Evolutionary conservation across 306 rosid species (phyloP).

Genomic region (Purshia tridentata): DNA sequence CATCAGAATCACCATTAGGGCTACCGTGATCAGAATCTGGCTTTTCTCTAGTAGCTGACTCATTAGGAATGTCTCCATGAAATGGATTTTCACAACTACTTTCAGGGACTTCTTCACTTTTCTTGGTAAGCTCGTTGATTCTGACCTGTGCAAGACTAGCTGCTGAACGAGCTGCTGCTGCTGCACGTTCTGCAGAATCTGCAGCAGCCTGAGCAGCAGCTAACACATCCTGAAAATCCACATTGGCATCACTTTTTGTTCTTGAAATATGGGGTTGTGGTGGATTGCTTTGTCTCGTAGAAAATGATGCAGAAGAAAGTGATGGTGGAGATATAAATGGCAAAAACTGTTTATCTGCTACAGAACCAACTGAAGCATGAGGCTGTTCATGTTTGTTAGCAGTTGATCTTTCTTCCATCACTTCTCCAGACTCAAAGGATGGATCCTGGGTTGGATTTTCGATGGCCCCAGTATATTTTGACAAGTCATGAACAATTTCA

Average conservation of each 20-base stretch:
- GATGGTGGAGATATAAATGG: slow-evolving; percentile 81
- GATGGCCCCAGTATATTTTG: slow-evolving; percentile 33
- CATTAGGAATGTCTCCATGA: slow-evolving; percentile 32
- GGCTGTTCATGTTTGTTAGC: slow-evolving; percentile 42
- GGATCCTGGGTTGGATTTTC: slow-evolving; percentile 33
- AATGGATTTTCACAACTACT: slow-evolving; percentile 61
- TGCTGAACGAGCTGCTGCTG: slow-evolving; percentile 86
- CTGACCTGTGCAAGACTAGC: slow-evolving; percentile 84
- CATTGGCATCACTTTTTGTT: slow-evolving; percentile 41
- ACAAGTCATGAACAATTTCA: slow-evolving; percentile 37
- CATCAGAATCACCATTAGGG: slow-evolving; percentile 28
- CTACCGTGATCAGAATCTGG: slow-evolving; percentile 29
- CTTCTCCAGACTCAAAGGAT: slow-evolving; percentile 25
- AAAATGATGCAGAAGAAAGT: slow-evolving; percentile 45
- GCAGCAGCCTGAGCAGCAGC: slow-evolving; percentile 97
- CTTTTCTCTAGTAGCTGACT: slow-evolving; percentile 31
- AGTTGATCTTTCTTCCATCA: slow-evolving; percentile 31
- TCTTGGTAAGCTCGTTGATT: slow-evolving; percentile 64
- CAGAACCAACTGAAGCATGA: slow-evolving; percentile 44
- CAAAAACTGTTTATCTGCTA: slow-evolving; percentile 62
- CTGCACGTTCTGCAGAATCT: slow-evolving; percentile 87
- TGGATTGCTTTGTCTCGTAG: slow-evolving; percentile 38
- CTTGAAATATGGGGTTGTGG: slow-evolving; percentile 44
- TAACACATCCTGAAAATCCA: slow-evolving; percentile 80
- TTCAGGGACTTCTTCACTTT: slow-evolving; percentile 38